These are phyloP conservation scores for Barnettozyma populi DNA, from an alignment of 805 yeast genomes.

Conservation along the genomic window DNA sequence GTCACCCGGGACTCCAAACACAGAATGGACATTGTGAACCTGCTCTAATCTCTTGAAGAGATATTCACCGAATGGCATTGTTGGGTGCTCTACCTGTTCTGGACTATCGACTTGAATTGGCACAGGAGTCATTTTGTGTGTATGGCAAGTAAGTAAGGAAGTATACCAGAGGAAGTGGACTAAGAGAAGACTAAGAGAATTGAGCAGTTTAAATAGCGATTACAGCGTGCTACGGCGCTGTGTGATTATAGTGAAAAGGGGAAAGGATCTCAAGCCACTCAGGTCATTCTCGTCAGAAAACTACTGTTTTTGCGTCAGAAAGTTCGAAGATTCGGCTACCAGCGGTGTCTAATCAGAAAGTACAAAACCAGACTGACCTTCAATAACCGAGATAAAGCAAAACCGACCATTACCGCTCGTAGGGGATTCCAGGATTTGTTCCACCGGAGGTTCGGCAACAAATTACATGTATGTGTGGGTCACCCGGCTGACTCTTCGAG, in stretches of 20 bases:
- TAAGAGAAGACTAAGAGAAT: not conserved
- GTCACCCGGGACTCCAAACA: slow-evolving; percentile 81
- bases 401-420: not conserved
- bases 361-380: not conserved
- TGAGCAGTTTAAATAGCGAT: not conserved
- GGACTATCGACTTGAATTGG: not conserved
- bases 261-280: not conserved
- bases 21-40: slow-evolving; percentile 47
- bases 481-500: not conserved
- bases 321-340: slow-evolving; percentile 3
- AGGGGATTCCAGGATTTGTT: not conserved
- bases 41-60: slow-evolving; percentile 51
- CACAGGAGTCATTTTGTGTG: slow-evolving; percentile 4
- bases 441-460: not conserved
- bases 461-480: not conserved
- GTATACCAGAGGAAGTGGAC: too few species aligned
- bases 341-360: slow-evolving; percentile 1
- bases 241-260: not conserved
- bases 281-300: slow-evolving; percentile 3
- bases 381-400: not conserved
- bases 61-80: slow-evolving; percentile 57
- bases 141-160: too few species aligned
- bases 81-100: not conserved
- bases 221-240: not conserved
- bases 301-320: slow-evolving; percentile 9